phyloP scores from a whole-genome alignment of 768 basidiomycete species.

The Lactarius psammicola region DNA sequence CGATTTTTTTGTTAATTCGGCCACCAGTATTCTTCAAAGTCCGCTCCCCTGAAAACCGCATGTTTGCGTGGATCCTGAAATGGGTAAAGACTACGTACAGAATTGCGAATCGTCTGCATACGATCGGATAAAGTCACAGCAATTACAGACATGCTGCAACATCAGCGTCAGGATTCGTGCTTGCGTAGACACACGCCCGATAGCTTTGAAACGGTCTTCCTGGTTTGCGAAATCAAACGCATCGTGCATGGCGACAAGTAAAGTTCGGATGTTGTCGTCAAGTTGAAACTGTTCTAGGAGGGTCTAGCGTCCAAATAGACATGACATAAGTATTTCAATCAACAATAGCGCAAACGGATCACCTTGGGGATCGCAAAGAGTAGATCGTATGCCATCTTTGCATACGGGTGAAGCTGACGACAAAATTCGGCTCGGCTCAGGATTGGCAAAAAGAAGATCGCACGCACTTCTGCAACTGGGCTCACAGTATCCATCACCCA shows the following conservation, averaged over 20 bases:
- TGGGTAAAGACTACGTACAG: background rate
- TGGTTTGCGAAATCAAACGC: background rate
- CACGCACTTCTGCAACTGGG: background rate
- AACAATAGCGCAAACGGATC: background rate
- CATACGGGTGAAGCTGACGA: background rate
- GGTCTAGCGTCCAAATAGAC: background rate
- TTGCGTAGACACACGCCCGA: background rate
- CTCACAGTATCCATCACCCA: background rate
- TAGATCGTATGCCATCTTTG: background rate
- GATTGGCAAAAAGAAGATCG: background rate
- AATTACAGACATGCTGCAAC: background rate
- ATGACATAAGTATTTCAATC: background rate
- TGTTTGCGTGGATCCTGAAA: background rate
- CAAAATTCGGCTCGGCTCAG: background rate
- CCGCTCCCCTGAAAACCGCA: background rate
- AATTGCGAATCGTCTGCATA: background rate
- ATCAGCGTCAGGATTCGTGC: background rate
- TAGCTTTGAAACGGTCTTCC: background rate
- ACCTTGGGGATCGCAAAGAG: background rate
- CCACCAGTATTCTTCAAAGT: background rate
- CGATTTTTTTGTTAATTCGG: background rate
- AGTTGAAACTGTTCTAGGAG: background rate
- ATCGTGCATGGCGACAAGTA: background rate
- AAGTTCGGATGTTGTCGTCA: background rate
- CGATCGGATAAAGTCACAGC: background rate